phyloP scores from a whole-genome alignment of 1,139 yeast species.

The Pichia sp. region DNA sequence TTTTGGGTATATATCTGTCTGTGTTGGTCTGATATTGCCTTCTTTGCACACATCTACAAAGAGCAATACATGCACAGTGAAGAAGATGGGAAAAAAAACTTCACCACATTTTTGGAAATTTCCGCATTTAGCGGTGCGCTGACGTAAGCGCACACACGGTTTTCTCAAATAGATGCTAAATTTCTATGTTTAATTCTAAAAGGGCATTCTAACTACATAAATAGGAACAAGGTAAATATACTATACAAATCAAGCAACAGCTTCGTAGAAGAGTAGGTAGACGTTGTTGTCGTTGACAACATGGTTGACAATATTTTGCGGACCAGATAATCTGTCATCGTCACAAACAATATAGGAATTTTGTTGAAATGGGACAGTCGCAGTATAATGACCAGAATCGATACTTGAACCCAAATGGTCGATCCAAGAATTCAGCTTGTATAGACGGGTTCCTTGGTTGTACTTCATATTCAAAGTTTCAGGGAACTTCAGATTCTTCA shows the following conservation, averaged over 20 bases:
- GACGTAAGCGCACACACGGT: not conserved
- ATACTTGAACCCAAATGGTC: constrained; percentile 77
- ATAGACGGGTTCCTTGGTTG: constrained; percentile 31
- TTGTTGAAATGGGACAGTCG: constrained; percentile 57
- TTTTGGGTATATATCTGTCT: no score
- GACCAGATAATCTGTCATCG: constrained; percentile 44
- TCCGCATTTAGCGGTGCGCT: not conserved
- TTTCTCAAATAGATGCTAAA: not conserved
- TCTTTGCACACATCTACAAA: no score
- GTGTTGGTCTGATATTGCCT: no score
- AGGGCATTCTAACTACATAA: no score
- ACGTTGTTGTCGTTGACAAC: constrained; percentile 27
- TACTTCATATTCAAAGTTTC: constrained; percentile 23
- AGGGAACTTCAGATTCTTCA: constrained; percentile 28
- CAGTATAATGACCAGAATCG: constrained; percentile 90
- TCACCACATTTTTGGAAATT: not conserved
- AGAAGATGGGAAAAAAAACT: not conserved
- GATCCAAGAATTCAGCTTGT: constrained; percentile 82
- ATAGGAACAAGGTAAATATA: not conserved
- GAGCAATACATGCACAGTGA: not conserved
- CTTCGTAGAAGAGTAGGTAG: constrained; percentile 31
- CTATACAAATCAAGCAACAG: not conserved
- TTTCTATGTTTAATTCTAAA: no score
- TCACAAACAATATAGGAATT: constrained; percentile 77
- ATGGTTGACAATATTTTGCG: constrained; percentile 15